These are phyloP conservation scores for Eucalyptus grandis DNA, from an alignment of 345 rosid genomes.

Conservation along the genomic window DNA sequence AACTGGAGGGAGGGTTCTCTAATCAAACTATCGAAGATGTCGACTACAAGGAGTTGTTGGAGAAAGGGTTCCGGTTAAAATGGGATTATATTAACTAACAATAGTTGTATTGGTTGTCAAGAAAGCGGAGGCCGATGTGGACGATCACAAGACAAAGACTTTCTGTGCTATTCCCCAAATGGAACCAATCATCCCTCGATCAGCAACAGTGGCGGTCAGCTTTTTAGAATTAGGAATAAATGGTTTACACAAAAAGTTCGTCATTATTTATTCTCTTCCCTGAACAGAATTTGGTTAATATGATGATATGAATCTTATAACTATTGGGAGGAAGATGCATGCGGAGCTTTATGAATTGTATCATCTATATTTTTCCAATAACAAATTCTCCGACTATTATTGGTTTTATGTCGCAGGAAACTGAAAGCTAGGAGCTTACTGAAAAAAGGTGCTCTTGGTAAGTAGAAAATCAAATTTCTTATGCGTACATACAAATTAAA, in stretches of 20 bases:
- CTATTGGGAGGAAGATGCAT: background rate
- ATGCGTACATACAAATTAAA: no score
- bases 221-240: no score
- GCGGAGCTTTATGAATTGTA: background rate
- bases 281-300: no score
- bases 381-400: no score
- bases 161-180: slow-evolving; percentile 6
- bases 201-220: background rate
- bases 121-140: slow-evolving; percentile 16
- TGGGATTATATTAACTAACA: background rate
- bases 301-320: background rate
- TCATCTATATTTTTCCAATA: no score
- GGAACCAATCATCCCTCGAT: background rate
- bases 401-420: no score
- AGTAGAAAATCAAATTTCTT: no score
- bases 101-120: background rate
- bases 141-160: background rate
- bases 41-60: background rate
- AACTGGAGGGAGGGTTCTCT: background rate
- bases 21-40: background rate
- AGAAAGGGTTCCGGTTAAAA: background rate
- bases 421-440: no score
- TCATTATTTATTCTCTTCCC: background rate
- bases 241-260: no score
- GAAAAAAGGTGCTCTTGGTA: no score